These are phyloP conservation scores for Batkoa obscura DNA, from an alignment of 371 early-diverging fungal species.

Conservation along the genomic window DNA sequence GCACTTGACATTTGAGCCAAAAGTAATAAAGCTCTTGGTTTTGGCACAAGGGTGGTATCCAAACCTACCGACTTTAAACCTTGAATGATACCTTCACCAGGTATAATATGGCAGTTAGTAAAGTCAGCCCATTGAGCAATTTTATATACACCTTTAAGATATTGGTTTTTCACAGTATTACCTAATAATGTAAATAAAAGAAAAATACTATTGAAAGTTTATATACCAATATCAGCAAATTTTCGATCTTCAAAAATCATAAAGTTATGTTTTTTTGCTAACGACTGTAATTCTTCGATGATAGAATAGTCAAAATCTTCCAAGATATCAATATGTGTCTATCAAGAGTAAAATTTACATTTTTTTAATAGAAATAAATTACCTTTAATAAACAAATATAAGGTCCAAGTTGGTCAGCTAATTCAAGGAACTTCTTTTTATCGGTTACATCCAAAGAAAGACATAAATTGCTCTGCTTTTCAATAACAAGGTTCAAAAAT, in stretches of 20 bases:
- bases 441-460: constrained; percentile 79
- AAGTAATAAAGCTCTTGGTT: constrained; percentile 62
- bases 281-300: constrained; percentile 38
- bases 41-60: constrained; percentile 18
- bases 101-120: constrained; percentile 83
- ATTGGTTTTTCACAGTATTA: constrained; percentile 90
- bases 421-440: constrained; percentile 59
- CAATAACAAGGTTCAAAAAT: constrained; percentile 68
- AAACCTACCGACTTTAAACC: constrained; percentile 69
- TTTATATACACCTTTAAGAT: constrained; percentile 70
- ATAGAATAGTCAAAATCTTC: constrained; percentile 77
- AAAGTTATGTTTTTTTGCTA: constrained; percentile 76
- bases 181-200: constrained; percentile 19
- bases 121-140: constrained; percentile 91
- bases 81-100: constrained; percentile 87
- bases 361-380: constrained; percentile 4
- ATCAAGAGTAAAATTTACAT: not conserved
- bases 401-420: constrained; percentile 80
- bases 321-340: constrained; percentile 90
- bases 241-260: constrained; percentile 95
- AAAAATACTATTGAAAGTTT: not conserved
- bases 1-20: constrained; percentile 91
- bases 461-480: constrained; percentile 77
- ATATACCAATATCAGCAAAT: constrained; percentile 75
- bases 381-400: constrained; percentile 87